These are phyloP conservation scores for Cupressus sempervirens DNA, from an alignment of 75 land plant species.

Conservation along the genomic window DNA sequence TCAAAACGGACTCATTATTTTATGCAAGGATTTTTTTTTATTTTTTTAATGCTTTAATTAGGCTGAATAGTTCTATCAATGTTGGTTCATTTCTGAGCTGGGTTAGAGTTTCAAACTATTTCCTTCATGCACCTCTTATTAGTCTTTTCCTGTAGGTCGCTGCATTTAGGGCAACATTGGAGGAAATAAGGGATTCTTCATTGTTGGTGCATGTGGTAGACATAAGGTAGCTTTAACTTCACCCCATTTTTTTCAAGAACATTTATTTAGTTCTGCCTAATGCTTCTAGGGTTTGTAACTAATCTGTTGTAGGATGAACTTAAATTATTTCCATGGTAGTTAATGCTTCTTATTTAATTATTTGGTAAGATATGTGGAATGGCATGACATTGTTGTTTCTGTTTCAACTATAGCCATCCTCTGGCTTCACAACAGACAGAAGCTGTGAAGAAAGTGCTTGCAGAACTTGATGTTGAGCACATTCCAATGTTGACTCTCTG, in stretches of 20 bases:
- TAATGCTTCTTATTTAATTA: neutral
- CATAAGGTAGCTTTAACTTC: slow-evolving; percentile 53
- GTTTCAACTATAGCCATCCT: slow-evolving; percentile 64
- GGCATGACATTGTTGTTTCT: neutral
- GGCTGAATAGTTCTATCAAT: neutral
- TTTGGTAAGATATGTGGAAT: neutral
- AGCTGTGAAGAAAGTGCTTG: slow-evolving; percentile 78
- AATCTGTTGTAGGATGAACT: neutral
- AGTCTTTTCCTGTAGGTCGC: slow-evolving; percentile 60
- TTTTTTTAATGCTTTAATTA: neutral
- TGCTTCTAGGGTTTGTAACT: neutral
- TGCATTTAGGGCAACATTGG: slow-evolving; percentile 93
- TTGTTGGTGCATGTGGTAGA: slow-evolving; percentile 93
- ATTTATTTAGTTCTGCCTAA: neutral
- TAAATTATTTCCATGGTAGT: neutral
- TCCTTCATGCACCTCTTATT: neutral
- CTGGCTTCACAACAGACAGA: slow-evolving; percentile 77
- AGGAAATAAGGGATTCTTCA: slow-evolving; percentile 92
- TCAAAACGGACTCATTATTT: neutral
- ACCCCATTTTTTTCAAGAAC: neutral
- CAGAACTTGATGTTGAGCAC: slow-evolving; percentile 70
- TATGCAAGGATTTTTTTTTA: neutral
- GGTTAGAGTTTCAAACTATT: neutral
- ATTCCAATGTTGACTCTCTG: slow-evolving; percentile 81
- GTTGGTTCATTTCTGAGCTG: neutral